Base-by-base conservation (phyloP, 805 yeast genomes). In the Starmerella bombi region DNA sequence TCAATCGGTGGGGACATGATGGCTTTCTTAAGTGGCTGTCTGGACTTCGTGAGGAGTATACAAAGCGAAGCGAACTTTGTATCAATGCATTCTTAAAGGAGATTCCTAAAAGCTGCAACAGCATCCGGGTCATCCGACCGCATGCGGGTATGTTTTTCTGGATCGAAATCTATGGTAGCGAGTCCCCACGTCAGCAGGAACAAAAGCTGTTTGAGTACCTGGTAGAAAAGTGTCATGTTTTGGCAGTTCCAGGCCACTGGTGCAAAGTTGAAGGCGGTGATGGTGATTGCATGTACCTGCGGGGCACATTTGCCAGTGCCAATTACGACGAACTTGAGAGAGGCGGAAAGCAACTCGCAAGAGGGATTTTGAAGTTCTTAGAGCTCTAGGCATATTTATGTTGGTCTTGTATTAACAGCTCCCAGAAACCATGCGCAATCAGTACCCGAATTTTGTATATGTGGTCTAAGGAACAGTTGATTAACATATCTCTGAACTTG, bases 11-110 rank as follows among this genome's bases (percentile, higher is more conserved):
- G 96, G 94, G 94, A 42, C 95, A 85, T 63, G 58, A 58, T 5
- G 94, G 94, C 18, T 84, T 80, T 66, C 52, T 83, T 51, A 91
- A 83, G 61, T 85, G 95, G 95, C 71, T 85, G 56, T 75, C 80
- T 45, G 81, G 82, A 40, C 62, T 72, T 50, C 63, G 77, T 48
- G 59, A 61, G 40, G 88, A 82, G 60, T 88, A 88, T 70, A 78
- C 94, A 21, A 70, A 68, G 53, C 85, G 86, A 66, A 77, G 98
- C 66, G 86, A 88, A 58, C 75, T 73, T 50, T 80, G 94, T 40
- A 70, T 83, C 49, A 85, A 80, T 54, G 70, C 91, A 5, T 64
- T 64, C 51, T n/a, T n/a, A n/a, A n/a, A n/a, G n/a, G 68, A 74
- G 50, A 66, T 69, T 60, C 57, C 77, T 55, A 77, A 78, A 41